Evolutionary conservation across 2,329 filamentous ascomycete genomes (phyloP), one percentile per base, ranked within the genome.

Genomic region (Exophiala spinifera): DNA sequence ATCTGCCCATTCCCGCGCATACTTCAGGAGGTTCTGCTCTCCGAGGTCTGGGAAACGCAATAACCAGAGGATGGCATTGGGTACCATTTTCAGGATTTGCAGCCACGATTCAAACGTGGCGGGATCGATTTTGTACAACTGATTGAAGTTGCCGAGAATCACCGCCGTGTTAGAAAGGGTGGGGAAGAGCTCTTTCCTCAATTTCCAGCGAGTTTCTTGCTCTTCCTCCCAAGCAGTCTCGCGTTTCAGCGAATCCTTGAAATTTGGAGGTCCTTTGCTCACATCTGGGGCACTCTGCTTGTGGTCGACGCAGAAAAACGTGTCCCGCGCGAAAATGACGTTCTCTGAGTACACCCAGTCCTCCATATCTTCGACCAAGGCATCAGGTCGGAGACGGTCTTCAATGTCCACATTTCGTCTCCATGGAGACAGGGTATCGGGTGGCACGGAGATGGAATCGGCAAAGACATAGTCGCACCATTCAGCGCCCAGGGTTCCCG

Each of bases 391-490:
- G 0, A 82, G 64, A 42, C 78, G 79, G 65, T 95, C 90, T 60
- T 87, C 81, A 4, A 96, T 73, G 46, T 82, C 81, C 15, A 88
- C 74, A 63, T 94, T 96, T 39, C 83, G 80, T 53, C 90, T 82
- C 73, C 84, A 88, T 1, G 90, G 90, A 11, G 91, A 84, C 23
- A 97, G 76, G 0, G 92, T 96, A 21, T 85, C 82, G 0, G 79
- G 80, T 1, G 94, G 94, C 49, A 99, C 86, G 0, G 94, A 91
- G 1, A 87, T 92, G 47, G 87, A 79, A 66, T 99, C 94, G 3
- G 94, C 91, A 21, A 97, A 81, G 14, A 99, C 85, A 66, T 99
- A 99, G 69, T 99, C 94, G 64, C 94, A 99, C 94, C 94, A 99
- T 68, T 99, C 94, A 2, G 94, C 94, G 4, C 94, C 94, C 1